These are phyloP conservation scores for Carex kokanica DNA, from an alignment of 176 grass and related monocot species.

Conservation along the genomic window DNA sequence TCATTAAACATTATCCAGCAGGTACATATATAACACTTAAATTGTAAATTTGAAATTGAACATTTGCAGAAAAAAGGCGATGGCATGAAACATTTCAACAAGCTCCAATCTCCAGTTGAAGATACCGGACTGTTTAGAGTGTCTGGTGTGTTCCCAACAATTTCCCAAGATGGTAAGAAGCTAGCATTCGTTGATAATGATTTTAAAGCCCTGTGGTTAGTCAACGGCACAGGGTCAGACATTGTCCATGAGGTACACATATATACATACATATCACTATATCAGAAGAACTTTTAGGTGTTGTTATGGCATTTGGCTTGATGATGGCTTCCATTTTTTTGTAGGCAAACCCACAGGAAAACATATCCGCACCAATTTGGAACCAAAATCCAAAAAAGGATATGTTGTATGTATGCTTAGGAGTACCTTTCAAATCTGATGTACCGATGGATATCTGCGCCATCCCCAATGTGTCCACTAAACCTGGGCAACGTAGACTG, in stretches of 20 bases:
- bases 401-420: constrained; percentile 17
- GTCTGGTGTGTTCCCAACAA: constrained; percentile 38
- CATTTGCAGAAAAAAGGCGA: neutral
- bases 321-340: neutral
- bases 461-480: neutral
- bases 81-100: too few species aligned
- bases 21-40: too few species aligned
- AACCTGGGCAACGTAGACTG: neutral
- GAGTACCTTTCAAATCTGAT: neutral
- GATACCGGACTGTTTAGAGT: constrained; percentile 26
- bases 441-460: neutral
- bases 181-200: constrained; percentile 45
- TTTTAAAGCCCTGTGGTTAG: constrained; percentile 44
- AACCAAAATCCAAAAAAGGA: constrained; percentile 16
- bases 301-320: neutral
- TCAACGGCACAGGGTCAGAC: constrained; percentile 19
- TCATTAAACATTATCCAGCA: too few species aligned
- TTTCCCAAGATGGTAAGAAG: constrained; percentile 40
- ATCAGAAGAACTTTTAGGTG: too few species aligned
- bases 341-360: constrained; percentile 4
- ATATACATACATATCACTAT: too few species aligned
- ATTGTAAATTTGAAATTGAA: neutral
- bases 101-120: constrained; percentile 3
- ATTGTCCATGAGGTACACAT: too few species aligned
- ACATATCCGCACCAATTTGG: neutral